Conservation (phyloP, 495 filamentous ascomycete species). For the Xylona heveae region DNA sequence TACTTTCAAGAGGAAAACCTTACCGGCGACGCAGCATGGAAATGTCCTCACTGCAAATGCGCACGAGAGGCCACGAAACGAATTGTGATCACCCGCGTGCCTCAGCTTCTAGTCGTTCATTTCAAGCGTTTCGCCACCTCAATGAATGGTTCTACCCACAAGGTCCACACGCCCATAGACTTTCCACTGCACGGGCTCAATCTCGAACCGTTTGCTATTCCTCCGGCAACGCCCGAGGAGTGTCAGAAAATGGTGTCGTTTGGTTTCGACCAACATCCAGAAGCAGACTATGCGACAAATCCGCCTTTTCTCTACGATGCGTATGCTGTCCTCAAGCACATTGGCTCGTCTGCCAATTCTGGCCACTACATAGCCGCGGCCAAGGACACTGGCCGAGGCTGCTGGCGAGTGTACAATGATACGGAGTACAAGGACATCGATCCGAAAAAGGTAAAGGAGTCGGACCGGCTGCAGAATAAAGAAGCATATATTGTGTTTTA, state of each 20-base stretch:
- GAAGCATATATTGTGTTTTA: constrained; percentile 53
- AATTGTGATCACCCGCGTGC: constrained; percentile 51
- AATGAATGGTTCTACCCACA: constrained; percentile 32
- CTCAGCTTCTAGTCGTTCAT: constrained; percentile 50
- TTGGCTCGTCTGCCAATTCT: constrained; percentile 37
- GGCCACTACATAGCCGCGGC: constrained; percentile 42
- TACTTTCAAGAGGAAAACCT: constrained; percentile 50
- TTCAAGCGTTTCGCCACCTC: constrained; percentile 50
- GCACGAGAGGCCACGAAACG: constrained; percentile 48
- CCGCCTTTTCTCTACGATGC: constrained; percentile 48
- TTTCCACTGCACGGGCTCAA: constrained; percentile 45
- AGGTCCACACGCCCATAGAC: constrained; percentile 45
- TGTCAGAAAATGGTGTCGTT: no score
- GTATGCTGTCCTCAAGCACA: constrained; percentile 50
- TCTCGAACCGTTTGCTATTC: constrained; percentile 17
- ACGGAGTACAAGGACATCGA: constrained; percentile 34
- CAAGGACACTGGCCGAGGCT: constrained; percentile 33
- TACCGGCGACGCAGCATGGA: constrained; percentile 46
- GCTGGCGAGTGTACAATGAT: constrained; percentile 49
- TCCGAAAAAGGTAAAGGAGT: constrained; percentile 24
- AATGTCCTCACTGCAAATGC: constrained; percentile 47
- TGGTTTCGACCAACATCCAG: background rate
- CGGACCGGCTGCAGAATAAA: constrained; percentile 32
- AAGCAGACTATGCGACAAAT: constrained; percentile 25
- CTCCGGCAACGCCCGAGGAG: constrained; percentile 3